Evolutionary conservation across 345 rosid species (phyloP), one percentile per base, ranked within the genome.

Genomic region (Moringa oleifera): DNA sequence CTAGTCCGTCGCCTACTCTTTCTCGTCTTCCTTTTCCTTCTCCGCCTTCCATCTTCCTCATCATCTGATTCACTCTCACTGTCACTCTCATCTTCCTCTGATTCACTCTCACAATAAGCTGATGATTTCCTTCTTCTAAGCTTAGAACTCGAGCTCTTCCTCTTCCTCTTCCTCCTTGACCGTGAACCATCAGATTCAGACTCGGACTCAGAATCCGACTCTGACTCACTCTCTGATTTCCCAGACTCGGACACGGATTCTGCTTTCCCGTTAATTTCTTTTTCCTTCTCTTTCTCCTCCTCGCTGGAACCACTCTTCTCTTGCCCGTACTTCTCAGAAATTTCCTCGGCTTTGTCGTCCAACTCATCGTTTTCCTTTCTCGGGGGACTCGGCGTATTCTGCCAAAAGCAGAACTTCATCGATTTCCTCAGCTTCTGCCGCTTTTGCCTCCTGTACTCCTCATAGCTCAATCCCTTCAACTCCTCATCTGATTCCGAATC

Each of bases 341-440:
- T 63, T 62, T 83, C 90, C 25, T 74, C 85, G 24, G 67, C 67
- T 37, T 73, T 69, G 23, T 80, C 87, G 65, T 77, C 88, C 19
- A 75, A 67, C 4, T 77, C 85, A 10, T 65, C 83, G 41, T 71
- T 69, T 17, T 53, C 91, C 53, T 51, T 46, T 78, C 93, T 73
- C 15, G 91, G 87, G 24, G 97, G 97, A 76, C 94, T 93, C 46
- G 97, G 97, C 2, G 96, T 79, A 37, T 74, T 76, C 61, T 69
- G 70, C 97, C 99, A 95, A 21, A 94, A 73, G 73, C 86, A 91
- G 25, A 65, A 66, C 50, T 52, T 75, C 23, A 74, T 60, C 0
- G 78, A 50, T 64, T 81, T 91, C 77, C 97, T 83, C 95, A 87
- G 55, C 84, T 89, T 89, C 78, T 88, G 93, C 73, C 96, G 85